phyloP scores from a whole-genome alignment of 257 asterid genomes.

The Euphrasia confusa region DNA sequence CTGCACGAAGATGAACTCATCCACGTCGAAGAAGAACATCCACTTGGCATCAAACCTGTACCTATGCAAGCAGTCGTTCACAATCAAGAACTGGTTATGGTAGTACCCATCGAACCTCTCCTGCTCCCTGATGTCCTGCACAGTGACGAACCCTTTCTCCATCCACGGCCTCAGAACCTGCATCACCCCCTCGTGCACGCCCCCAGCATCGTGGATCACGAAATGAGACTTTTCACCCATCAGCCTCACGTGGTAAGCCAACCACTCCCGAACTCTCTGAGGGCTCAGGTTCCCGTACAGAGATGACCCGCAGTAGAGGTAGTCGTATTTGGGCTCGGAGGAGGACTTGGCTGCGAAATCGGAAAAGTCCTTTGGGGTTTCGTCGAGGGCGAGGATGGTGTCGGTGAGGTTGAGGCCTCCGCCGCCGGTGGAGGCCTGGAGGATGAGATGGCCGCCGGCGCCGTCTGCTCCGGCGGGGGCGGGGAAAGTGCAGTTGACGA shows the following conservation, averaged over 20 bases:
- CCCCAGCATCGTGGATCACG: constrained; percentile 87
- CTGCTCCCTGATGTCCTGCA: constrained; percentile 73
- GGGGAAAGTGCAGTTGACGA: constrained; percentile 53
- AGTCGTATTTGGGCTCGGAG: constrained; percentile 44
- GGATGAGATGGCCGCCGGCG: constrained; percentile 44
- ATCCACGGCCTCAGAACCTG: constrained; percentile 76
- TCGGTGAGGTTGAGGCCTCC: constrained; percentile 41
- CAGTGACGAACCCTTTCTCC: constrained; percentile 61
- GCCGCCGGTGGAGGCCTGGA: constrained; percentile 42
- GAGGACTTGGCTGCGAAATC: constrained; percentile 26
- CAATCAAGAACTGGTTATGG: constrained; percentile 70
- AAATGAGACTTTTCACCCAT: constrained; percentile 67
- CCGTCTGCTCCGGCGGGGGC: constrained; percentile 38
- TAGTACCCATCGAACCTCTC: constrained; percentile 81
- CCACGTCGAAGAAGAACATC: constrained; percentile 84
- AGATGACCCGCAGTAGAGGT: constrained; percentile 52
- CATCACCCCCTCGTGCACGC: constrained; percentile 57
- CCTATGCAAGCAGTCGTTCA: constrained; percentile 76
- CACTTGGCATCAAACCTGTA: constrained; percentile 58
- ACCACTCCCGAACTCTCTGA: constrained; percentile 48
- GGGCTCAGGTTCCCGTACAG: constrained; percentile 50
- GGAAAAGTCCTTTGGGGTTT: constrained; percentile 36
- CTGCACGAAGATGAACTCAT: constrained; percentile 67
- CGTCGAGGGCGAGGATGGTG: constrained; percentile 30
- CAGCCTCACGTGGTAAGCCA: constrained; percentile 62